A percentile compares a stretch with the other conserved stretches of the same genome.
These are phyloP conservation scores for Kwoniella pini DNA, from an alignment of 768 basidiomycete genomes.

Conservation along the genomic window DNA sequence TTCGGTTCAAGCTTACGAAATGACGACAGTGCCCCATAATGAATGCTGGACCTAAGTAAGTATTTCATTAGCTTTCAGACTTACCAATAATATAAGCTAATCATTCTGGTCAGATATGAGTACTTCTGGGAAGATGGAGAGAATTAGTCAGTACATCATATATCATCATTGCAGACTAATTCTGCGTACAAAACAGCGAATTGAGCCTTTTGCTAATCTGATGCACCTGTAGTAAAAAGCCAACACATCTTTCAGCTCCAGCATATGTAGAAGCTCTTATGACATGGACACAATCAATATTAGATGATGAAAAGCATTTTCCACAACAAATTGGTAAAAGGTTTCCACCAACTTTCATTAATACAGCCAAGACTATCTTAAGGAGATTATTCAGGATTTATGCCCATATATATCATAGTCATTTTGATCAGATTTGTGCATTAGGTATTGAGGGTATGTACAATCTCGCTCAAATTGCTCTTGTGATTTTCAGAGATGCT, in stretches of 20 bases:
- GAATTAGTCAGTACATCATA: slow-evolving; percentile 42
- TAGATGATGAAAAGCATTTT: slow-evolving; percentile 90
- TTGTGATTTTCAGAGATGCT: not conserved
- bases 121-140: slow-evolving; percentile 55
- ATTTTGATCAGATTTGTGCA: slow-evolving; percentile 98
- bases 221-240: slow-evolving; percentile 40
- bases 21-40: slow-evolving; percentile 50
- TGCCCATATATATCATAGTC: slow-evolving; percentile 97
- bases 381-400: slow-evolving; percentile 94
- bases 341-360: slow-evolving; percentile 85
- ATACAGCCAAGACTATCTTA: slow-evolving; percentile 87
- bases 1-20: slow-evolving; percentile 3
- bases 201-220: not conserved
- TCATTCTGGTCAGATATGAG: slow-evolving; percentile 39
- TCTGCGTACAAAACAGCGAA: not conserved
- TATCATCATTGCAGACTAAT: not conserved
- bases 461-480: no score
- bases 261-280: slow-evolving; percentile 97
- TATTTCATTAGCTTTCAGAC: not conserved
- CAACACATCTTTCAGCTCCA: slow-evolving; percentile 51
- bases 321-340: slow-evolving; percentile 96
- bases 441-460: slow-evolving; percentile 89
- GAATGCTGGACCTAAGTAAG: slow-evolving; percentile 55
- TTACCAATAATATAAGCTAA: not conserved
- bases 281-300: slow-evolving; percentile 93